Conservation (phyloP, 768 basidiomycete genomes). For the Pisolithus marmoratus region DNA sequence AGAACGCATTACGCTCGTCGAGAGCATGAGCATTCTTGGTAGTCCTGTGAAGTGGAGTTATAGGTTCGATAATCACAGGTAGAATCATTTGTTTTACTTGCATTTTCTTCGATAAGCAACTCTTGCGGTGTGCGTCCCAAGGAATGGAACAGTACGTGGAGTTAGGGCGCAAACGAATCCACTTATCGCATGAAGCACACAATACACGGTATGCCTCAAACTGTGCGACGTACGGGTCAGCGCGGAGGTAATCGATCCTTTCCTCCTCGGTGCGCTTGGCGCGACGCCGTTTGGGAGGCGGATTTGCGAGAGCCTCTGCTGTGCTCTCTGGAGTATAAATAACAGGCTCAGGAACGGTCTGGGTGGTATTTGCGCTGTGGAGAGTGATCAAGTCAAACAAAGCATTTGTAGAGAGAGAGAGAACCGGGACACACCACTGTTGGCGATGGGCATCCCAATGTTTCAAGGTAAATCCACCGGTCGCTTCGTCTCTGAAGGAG, state of each 20-base stretch:
- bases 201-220: slow-evolving; percentile 78
- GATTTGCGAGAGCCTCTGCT: slow-evolving; percentile 38
- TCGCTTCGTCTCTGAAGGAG: slow-evolving; percentile 59
- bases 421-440: slow-evolving; percentile 42
- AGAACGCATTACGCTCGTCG: slow-evolving; percentile 53
- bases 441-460: slow-evolving; percentile 66
- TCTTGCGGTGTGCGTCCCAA: slow-evolving; percentile 82
- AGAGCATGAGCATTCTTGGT: slow-evolving; percentile 53
- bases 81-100: slow-evolving; percentile 27
- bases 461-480: slow-evolving; percentile 58
- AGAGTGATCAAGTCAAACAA: slow-evolving; percentile 3
- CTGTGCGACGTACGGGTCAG: slow-evolving; percentile 73
- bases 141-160: slow-evolving; percentile 86
- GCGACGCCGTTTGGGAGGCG: slow-evolving; percentile 57
- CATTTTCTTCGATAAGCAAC: slow-evolving; percentile 76
- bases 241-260: slow-evolving; percentile 60
- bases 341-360: slow-evolving; percentile 30
- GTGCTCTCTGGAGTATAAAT: slow-evolving; percentile 40
- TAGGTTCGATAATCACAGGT: slow-evolving; percentile 4
- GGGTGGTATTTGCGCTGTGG: slow-evolving; percentile 26
- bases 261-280: slow-evolving; percentile 77
- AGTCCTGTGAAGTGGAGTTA: slow-evolving; percentile 12
- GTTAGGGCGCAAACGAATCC: slow-evolving; percentile 81
- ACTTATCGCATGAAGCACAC: slow-evolving; percentile 77
- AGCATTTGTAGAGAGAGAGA: slow-evolving; percentile 1